These are phyloP conservation scores for Tetrastigma voinierianum DNA, from an alignment of 164 flowering plant species.

Conservation along the genomic window DNA sequence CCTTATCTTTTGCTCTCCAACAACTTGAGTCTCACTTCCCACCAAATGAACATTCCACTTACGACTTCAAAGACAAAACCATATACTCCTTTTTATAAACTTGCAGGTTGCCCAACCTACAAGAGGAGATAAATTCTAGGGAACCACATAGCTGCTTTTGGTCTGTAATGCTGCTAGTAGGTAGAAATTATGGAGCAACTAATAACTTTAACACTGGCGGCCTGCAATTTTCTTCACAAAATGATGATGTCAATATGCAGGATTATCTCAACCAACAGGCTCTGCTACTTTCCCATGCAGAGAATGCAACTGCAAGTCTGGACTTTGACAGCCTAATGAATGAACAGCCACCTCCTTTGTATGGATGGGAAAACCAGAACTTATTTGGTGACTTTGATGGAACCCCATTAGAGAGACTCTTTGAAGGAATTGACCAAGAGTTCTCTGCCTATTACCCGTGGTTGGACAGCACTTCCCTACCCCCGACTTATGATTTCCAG, in stretches of 20 bases:
- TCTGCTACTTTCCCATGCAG: conserved; percentile 4
- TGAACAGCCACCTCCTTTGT: conserved; percentile 11
- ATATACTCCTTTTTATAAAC: background rate
- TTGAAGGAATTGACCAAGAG: conserved; percentile 19
- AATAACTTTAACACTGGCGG: conserved; percentile 1
- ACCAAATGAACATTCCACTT: background rate
- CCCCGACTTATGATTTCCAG: background rate
- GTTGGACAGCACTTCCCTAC: background rate
- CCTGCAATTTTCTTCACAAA: conserved; percentile 18
- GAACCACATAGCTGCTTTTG: conserved; percentile 30
- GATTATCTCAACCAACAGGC: conserved; percentile 13
- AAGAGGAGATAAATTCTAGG: conserved; percentile 55
- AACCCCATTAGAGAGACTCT: conserved; percentile 8
- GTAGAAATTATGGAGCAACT: conserved; percentile 12
- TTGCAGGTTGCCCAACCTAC: conserved; percentile 59
- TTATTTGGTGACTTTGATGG: conserved; percentile 9
- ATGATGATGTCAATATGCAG: conserved; percentile 14
- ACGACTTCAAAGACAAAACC: background rate
- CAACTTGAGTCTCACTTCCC: conserved; percentile 64
- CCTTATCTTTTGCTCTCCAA: conserved; percentile 65
- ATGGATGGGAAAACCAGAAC: conserved; percentile 19
- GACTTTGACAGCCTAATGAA: conserved; percentile 15
- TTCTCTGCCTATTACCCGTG: conserved; percentile 11
- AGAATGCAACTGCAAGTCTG: conserved; percentile 6
- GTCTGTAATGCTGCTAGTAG: conserved; percentile 7